Conservation (phyloP, 2,329 filamentous ascomycete species). For the Sarocladiaceae sp. region DNA sequence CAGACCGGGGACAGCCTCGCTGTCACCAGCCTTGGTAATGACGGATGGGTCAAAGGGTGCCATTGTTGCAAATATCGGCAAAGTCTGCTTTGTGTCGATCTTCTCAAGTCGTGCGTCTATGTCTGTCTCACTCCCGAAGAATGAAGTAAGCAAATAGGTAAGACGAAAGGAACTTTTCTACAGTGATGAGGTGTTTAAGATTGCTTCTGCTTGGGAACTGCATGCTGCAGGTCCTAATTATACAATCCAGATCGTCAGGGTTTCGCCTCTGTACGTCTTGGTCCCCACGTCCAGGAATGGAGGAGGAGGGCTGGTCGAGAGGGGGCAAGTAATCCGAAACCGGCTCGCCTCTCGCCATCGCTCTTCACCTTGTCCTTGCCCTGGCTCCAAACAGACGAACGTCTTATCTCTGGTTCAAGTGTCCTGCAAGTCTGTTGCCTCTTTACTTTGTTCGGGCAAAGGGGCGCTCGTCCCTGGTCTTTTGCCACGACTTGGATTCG, state of each 20-base stretch:
- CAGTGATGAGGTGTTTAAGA: not conserved
- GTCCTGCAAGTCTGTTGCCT: not conserved
- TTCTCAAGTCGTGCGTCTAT: not conserved
- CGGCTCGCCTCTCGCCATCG: not conserved
- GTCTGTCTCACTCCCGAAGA: too few relatives aligned
- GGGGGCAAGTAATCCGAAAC: not conserved
- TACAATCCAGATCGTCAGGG: not conserved
- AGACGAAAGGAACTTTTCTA: not conserved
- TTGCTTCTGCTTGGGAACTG: not conserved
- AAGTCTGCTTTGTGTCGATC: not conserved
- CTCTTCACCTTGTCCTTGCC: not conserved
- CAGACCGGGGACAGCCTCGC: slow-evolving; percentile 7
- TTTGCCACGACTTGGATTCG: too few relatives aligned
- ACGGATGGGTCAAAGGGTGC: slow-evolving; percentile 14
- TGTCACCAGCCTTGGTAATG: slow-evolving; percentile 14
- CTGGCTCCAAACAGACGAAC: too few relatives aligned
- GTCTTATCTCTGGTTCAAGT: not conserved
- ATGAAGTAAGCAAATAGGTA: not conserved
- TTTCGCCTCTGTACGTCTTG: too few relatives aligned
- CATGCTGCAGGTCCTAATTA: not conserved
- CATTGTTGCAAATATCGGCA: not conserved
- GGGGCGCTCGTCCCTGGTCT: too few relatives aligned
- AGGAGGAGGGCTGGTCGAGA: too few relatives aligned
- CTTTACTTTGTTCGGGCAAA: not conserved
- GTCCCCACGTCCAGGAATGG: too few relatives aligned